Base-by-base conservation (phyloP, 768 basidiomycete species). In the Collybiopsis confluens region DNA sequence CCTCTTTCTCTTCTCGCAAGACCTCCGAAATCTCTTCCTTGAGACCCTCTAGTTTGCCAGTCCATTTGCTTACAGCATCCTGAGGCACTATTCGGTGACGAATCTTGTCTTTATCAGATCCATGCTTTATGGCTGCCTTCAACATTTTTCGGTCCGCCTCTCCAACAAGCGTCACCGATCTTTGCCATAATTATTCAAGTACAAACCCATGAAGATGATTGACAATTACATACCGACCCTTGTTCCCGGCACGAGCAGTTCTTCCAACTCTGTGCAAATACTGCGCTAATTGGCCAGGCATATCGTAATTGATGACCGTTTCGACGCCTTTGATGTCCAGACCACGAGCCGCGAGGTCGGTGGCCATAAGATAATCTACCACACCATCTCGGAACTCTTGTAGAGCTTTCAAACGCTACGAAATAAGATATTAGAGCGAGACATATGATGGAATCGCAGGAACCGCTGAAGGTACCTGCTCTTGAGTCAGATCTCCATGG, bases 301-400 rank as follows among this genome's bases (percentile, higher is more conserved):
- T 97, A 66, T 99, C 97, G 65, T 95, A 98, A 69, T 99, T 99
- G 67, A 99, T 94, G 57, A 99, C 92, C 2, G 93, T 94, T 65
- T 98, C 92, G 23, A 98, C 86, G 15, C 95, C 95, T 66, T 95
- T 96, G 75, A 99, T 97, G 70, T 98, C 96, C 26, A 99, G 78
- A 69, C 97, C 92, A 56, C 94, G 85, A 52, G 94, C 90, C 28
- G 97, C 97, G 33, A 99, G 74, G 66, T 98, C 97, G 1, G 97
- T 99, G 2, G 95, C 96, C 79, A 99, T 88, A 8, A 99, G 75
- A 68, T 85, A 98, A 67, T 94, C 90, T n/a, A 90, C 90, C 24
- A 78, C 66, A 18, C 92, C 88, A 57, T 92, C 90, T 54, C 92
- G 86, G 73, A 98, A 99, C 47, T 79, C 75, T 61, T 90, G 87